A percentile compares a stretch with the other conserved stretches of the same genome.
Evolutionary conservation across 23 red algal genomes (phyloP).

Genomic region (Gracilaria caudata): DNA sequence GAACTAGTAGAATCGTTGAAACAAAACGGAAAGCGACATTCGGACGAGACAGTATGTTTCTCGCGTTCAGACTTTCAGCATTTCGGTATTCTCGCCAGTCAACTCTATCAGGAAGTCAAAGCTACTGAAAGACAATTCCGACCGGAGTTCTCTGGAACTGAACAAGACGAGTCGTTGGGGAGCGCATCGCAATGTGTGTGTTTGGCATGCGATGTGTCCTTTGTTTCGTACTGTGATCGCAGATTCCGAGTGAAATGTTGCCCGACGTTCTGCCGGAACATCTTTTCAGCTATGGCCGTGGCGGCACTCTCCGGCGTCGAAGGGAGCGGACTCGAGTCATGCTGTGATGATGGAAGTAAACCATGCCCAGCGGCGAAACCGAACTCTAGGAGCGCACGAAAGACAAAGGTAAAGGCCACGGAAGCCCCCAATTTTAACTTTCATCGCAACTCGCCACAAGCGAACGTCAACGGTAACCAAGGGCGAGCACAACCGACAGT

Average conservation of each 20-base stretch:
- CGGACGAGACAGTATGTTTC: constrained; percentile 50
- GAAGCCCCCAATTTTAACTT: constrained; percentile 4
- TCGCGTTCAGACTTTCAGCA: constrained; percentile 29
- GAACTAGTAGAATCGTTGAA: constrained; percentile 32
- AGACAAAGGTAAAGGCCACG: constrained; percentile 1
- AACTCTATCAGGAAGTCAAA: constrained; percentile 11
- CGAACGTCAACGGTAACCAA: background rate
- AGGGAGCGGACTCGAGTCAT: constrained; percentile 46
- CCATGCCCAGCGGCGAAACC: constrained; percentile 6
- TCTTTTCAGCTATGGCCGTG: constrained; percentile 41
- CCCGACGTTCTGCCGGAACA: constrained; percentile 34
- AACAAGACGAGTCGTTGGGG: constrained; percentile 26
- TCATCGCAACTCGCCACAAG: background rate
- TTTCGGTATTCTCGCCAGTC: constrained; percentile 39
- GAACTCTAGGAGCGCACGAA: background rate
- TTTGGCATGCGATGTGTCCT: background rate
- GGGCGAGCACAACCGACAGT: background rate
- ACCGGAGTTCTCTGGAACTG: constrained; percentile 22
- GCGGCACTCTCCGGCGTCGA: constrained; percentile 40
- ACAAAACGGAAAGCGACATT: constrained; percentile 7
- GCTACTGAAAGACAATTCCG: constrained; percentile 2
- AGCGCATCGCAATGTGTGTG: constrained; percentile 24
- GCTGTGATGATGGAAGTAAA: constrained; percentile 44
- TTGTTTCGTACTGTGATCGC: constrained; percentile 8
- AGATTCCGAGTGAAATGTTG: constrained; percentile 20